These are phyloP conservation scores for Nidula microcarpa DNA, from an alignment of 768 basidiomycete species.

Conservation along the genomic window DNA sequence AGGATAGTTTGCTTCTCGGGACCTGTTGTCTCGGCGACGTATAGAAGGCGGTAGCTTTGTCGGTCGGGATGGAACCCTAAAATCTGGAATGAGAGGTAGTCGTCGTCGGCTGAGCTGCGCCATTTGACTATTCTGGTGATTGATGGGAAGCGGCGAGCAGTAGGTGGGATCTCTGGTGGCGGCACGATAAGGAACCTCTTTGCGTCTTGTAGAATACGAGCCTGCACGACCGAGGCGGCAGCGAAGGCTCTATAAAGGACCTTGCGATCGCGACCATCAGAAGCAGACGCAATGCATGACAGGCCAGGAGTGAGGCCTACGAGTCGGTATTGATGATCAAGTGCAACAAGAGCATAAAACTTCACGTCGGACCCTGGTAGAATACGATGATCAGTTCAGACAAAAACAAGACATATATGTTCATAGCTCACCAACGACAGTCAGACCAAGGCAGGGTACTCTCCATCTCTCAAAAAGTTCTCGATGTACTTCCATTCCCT, in stretches of 20 bases:
- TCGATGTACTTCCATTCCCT: background rate
- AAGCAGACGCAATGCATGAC: conserved; percentile 7
- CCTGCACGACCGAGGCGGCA: conserved; percentile 5
- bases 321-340: conserved; percentile 7
- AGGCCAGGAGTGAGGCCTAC: conserved; percentile 9
- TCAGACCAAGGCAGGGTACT: conserved; percentile 11
- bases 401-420: background rate
- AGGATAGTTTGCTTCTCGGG: conserved; percentile 4
- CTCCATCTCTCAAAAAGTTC: conserved; percentile 6
- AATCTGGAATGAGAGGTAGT: conserved; percentile 8
- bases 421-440: conserved; percentile 10
- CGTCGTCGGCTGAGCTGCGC: conserved; percentile 1
- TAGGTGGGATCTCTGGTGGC: background rate
- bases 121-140: conserved; percentile 1
- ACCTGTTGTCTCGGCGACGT: conserved; percentile 4
- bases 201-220: background rate
- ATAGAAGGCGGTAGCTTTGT: conserved; percentile 4
- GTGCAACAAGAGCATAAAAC: conserved; percentile 7
- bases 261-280: conserved; percentile 3
- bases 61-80: background rate
- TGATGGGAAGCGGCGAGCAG: background rate
- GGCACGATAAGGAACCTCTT: conserved; percentile 1
- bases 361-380: conserved; percentile 4
- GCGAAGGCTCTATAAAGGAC: conserved; percentile 4
- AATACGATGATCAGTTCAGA: background rate